These are phyloP conservation scores for Talinum fruticosum DNA, from an alignment of 148 eudicot genomes.

Conservation along the genomic window DNA sequence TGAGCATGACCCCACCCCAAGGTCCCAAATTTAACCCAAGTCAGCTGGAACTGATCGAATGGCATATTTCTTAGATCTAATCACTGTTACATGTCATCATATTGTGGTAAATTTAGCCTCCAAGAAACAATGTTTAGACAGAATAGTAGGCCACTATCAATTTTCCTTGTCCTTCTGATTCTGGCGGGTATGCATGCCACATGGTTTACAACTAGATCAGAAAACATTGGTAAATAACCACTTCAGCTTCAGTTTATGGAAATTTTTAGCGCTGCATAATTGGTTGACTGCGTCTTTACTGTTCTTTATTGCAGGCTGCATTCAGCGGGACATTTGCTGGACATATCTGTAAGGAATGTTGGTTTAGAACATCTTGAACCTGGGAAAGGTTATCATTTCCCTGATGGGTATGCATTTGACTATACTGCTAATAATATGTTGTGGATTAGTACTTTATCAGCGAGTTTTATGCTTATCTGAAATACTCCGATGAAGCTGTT, in stretches of 20 bases:
- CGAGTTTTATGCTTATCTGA: neutral
- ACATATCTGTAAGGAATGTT: constrained; percentile 53
- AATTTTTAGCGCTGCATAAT: neutral
- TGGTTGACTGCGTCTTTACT: neutral
- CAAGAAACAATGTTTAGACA: neutral
- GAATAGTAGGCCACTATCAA: neutral
- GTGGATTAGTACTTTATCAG: neutral
- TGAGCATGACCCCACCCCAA: neutral
- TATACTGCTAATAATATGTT: neutral
- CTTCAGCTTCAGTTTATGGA: neutral
- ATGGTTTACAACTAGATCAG: neutral
- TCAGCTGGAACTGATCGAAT: neutral
- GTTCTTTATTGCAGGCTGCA: constrained; percentile 56
- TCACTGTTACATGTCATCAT: neutral
- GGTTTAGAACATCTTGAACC: constrained; percentile 71
- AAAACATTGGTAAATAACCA: neutral
- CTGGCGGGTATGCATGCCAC: neutral
- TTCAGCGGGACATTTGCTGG: constrained; percentile 90
- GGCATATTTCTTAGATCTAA: neutral
- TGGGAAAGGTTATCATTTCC: constrained; percentile 74
- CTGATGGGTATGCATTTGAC: constrained; percentile 60
- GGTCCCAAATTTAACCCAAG: neutral
- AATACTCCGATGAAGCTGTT: neutral
- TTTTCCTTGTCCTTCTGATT: neutral
- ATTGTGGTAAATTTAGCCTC: neutral